Percentiles rank a stretch among this genome's conserved stretches.
Evolutionary conservation across 345 rosid species (phyloP).

Genomic region (Eucalyptus fibrosa): DNA sequence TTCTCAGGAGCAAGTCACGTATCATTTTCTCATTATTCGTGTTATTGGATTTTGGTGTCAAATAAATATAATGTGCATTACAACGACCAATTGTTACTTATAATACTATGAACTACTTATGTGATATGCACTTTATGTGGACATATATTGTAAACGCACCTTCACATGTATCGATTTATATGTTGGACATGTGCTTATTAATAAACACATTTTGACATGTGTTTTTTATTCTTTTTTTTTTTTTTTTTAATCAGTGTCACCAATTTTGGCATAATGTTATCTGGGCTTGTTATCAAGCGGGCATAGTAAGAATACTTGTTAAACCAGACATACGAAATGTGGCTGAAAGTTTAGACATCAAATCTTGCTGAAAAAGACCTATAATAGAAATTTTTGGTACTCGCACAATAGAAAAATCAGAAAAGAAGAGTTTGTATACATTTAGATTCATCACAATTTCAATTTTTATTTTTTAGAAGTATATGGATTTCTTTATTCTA

Average conservation of each 20-base stretch:
- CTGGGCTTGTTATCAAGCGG: not conserved
- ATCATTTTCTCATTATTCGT: not conserved
- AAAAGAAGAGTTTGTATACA: too few relatives aligned
- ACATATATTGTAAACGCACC: not conserved
- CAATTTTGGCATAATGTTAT: not conserved
- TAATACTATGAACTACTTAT: not conserved
- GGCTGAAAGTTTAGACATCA: too few relatives aligned
- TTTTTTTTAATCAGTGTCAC: not conserved
- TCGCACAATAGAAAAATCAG: too few relatives aligned
- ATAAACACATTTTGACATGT: too few relatives aligned
- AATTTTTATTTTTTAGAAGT: too few relatives aligned
- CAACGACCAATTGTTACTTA: not conserved
- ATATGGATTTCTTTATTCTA: too few relatives aligned
- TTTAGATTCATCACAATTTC: too few relatives aligned
- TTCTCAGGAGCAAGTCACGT: not conserved
- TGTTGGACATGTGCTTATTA: not conserved
- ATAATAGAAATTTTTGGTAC: too few relatives aligned
- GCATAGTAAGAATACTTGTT: not conserved
- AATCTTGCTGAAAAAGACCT: too few relatives aligned
- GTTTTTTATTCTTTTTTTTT: too few relatives aligned
- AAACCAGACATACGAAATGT: not conserved
- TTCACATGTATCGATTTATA: not conserved
- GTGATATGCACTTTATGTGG: fast-evolving
- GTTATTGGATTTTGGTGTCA: not conserved
- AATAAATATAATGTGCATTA: not conserved